These are phyloP conservation scores for Tylopilus vinaceipallidus DNA, from an alignment of 768 basidiomycete species.

Conservation along the genomic window DNA sequence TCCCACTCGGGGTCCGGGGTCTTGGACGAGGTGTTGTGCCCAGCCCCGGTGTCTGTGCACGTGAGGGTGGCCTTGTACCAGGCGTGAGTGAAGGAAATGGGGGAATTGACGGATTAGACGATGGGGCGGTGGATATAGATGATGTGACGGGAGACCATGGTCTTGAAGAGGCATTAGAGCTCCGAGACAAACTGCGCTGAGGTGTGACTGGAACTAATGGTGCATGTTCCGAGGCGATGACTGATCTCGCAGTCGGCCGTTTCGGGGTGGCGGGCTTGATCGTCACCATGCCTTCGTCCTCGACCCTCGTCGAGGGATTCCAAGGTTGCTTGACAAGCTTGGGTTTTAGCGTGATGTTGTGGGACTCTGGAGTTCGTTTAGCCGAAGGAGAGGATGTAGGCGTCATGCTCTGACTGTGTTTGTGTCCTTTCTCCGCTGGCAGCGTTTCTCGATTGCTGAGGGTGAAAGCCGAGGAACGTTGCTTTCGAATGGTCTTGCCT, in stretches of 20 bases:
- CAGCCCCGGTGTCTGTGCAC: constrained; percentile 54
- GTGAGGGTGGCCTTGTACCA: constrained; percentile 45
- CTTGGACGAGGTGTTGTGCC: constrained; percentile 60
- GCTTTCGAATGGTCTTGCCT: constrained; percentile 43
- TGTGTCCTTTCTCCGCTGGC: constrained; percentile 62
- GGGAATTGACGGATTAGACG: constrained; percentile 41
- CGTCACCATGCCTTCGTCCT: constrained; percentile 46
- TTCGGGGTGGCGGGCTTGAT: constrained; percentile 51
- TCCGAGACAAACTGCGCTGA: constrained; percentile 66
- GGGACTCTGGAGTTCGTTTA: constrained; percentile 35
- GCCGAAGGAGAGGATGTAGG: constrained; percentile 63
- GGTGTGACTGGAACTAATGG: constrained; percentile 51
- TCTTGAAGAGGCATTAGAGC: constrained; percentile 73
- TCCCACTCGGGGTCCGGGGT: constrained; percentile 76
- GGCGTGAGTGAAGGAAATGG: constrained; percentile 27
- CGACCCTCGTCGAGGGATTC: constrained; percentile 83
- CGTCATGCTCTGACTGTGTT: constrained; percentile 67
- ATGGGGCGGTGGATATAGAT: constrained; percentile 67
- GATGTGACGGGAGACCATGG: constrained; percentile 80
- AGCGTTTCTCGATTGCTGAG: constrained; percentile 43
- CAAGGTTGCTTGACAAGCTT: constrained; percentile 52
- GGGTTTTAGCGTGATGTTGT: constrained; percentile 41
- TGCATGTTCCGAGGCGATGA: constrained; percentile 39
- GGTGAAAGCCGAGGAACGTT: constrained; percentile 62
- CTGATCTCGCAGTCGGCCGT: constrained; percentile 47